A percentile compares a stretch with the other conserved stretches of the same genome.
Evolutionary conservation across 129 eudicot species (phyloP).

Genomic region (Heracleum sosnowskyi): DNA sequence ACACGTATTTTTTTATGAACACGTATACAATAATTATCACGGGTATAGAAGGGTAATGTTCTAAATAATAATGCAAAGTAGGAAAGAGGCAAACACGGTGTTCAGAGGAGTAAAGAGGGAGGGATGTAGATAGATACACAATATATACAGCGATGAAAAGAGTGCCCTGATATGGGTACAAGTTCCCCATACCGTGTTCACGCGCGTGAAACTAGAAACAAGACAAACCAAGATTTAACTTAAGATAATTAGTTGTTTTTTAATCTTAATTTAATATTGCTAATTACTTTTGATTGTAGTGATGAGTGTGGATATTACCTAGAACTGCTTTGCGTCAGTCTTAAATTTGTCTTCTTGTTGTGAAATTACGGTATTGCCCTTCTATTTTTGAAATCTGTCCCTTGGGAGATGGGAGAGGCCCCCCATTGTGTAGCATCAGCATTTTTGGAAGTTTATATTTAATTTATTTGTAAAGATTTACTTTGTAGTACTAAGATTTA

Average conservation of each 20-base stretch:
- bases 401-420: background rate
- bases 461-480: background rate
- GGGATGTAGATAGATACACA: background rate
- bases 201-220: slow-evolving; percentile 7
- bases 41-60: too few relatives aligned
- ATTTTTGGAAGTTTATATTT: background rate
- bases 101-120: background rate
- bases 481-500: too few relatives aligned
- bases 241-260: background rate
- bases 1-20: too few relatives aligned
- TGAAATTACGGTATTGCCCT: background rate
- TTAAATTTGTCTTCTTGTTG: background rate
- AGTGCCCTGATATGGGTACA: slow-evolving; percentile 31
- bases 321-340: background rate
- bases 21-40: too few relatives aligned
- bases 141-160: slow-evolving; percentile 11
- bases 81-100: background rate
- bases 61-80: too few relatives aligned
- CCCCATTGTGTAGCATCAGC: background rate
- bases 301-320: slow-evolving; percentile 7
- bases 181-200: slow-evolving; percentile 29
- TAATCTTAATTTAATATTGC: background rate
- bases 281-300: background rate
- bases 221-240: too few relatives aligned
- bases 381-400: background rate